Base-by-base conservation (phyloP, 345 rosid species). In the Psidium friedrichsthalianum region DNA sequence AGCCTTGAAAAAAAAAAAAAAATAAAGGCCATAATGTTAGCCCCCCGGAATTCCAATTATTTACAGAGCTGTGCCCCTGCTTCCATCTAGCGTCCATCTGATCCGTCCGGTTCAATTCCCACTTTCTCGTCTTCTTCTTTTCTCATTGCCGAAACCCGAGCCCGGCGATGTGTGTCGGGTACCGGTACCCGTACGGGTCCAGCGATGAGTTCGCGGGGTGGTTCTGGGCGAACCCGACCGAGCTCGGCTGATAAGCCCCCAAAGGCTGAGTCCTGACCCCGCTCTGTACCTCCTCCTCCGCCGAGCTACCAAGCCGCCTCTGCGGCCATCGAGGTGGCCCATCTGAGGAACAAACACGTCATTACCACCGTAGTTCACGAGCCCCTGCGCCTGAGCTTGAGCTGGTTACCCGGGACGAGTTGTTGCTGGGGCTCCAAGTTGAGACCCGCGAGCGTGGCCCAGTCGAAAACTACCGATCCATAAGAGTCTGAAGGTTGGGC, bases 221-320 rank as follows among this genome's bases (percentile, higher is more conserved):
- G 84, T 78, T 89, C 56, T 91, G 97, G 88, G 84, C 83, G 84
- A 89, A 84, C 86, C 69, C 69, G 89, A 84, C 83, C 89, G 92
- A 82, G 88, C 69, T 90, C 51, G 84, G 91, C 44, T 83, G 91
- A 24, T 8, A 83, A 11, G 64, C 89, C 6, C 91, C 84, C 84
- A 36, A 83, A 80, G 84, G 89, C 87, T 82, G 89, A 16, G 84
- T 89, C 55, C 93, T 91, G 8, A 91, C 40, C 40, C 96, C 95
- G 81, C 98, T 95, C 57, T 97, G 93, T 24, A 91, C 98, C 89
- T 95, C 96, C 51, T 91, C 98, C 3, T 94, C 94, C 32, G 85
- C 82, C 74, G 89, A 69, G 54, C 32, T 87, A 14, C 86, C 84
- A 16, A 85, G 27, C 85, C 80, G 78, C 74, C 86, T 16, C 32